Evolutionary conservation across 2,329 filamentous ascomycete genomes (phyloP), one percentile per base, ranked within the genome.

Genomic region (Aspergillus sp.): DNA sequence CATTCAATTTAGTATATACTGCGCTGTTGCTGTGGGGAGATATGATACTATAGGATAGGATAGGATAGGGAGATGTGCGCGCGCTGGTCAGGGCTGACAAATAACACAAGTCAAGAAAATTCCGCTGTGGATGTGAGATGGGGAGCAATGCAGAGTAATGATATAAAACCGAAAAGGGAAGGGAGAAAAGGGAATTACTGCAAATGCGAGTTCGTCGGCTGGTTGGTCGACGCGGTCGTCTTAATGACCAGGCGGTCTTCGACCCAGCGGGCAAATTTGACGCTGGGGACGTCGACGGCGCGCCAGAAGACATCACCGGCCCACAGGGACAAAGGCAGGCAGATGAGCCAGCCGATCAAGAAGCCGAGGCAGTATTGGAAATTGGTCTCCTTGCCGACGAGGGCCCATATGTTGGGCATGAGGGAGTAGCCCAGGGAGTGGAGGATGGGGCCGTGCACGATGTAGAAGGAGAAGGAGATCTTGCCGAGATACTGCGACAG

Each of bases 271-370:
- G 82, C 79, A 64, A 85, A 78, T 53, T 76, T 78, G 7, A 84
- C 75, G 67, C 80, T 77, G 1, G 80, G 80, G 3, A 75, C 71
- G 69, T 88, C 86, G 6, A 88, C 77, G 1, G 73, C 72, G 29
- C 84, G 78, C 83, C 84, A 87, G 66, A 87, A 87, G 3, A 88
- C 58, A 69, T 88, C 85, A 1, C 82, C 82, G 5, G 79, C 76
- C 80, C 84, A 87, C 6, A 87, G 75, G 0, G 82, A 71, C 29
- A 78, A 56, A 6, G 73, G 67, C 3, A 79, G 63, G 57, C 76
- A 77, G 45, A 78, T 70, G 31, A 69, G 39, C 69, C 76, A 78
- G 18, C 75, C 75, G 31, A 78, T 69, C 6, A 77, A 56, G 52
- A 77, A 77, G 1, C 75, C 77, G 16, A 75, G 54, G 51, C 75